Base-by-base conservation (phyloP, 140 eudicot genomes). In the Anethum foeniculum region DNA sequence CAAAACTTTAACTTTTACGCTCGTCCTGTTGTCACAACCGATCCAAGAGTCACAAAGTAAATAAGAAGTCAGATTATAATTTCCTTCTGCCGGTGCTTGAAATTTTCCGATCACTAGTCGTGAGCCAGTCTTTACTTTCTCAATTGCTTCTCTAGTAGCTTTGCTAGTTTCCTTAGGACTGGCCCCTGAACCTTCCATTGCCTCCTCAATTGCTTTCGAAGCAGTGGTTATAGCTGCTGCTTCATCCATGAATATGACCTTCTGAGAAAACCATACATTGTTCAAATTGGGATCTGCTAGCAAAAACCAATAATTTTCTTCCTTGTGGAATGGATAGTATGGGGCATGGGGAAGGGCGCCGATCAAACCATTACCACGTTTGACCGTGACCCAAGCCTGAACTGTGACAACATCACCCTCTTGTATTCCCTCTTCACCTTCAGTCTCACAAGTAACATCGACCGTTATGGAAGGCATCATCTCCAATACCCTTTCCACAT, bases 341-440 rank as follows among this genome's bases (percentile, higher is more conserved):
- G 98, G 96, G 78, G 91, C 86, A 71, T 94, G 98, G 5, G 97
- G 97, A 27, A 91, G 93, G 77, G 96, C 92, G 1, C 93, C 87
- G 21, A 87, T 80, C 79, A 76, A 38, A 72, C 81, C 83, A 48
- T 94, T 94, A 9, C 56, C 58, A 25, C 98, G 96, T 77, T 86
- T 88, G 44, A 94, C 92, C 5, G 91, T 91, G 19, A 94, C 89
- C 98, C 98, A 94, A 79, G 94, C 95, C 28, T 89, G 92, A 90
- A 91, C 82, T 19, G 97, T 94, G 39, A 94, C 98, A 12, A 91
- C 86, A 77, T 94, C 97, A 25, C 97, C 97, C 85, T 94, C 98
- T 77, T 94, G 98, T 30, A 94, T 89, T 23, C 94, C 97, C 83
- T 94, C 98, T 86, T 94, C 98, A 30, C 98, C 97, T 87, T 91